phyloP scores from a whole-genome alignment of 129 eudicot species.

The Chrysanthemum lavandulifolium region DNA sequence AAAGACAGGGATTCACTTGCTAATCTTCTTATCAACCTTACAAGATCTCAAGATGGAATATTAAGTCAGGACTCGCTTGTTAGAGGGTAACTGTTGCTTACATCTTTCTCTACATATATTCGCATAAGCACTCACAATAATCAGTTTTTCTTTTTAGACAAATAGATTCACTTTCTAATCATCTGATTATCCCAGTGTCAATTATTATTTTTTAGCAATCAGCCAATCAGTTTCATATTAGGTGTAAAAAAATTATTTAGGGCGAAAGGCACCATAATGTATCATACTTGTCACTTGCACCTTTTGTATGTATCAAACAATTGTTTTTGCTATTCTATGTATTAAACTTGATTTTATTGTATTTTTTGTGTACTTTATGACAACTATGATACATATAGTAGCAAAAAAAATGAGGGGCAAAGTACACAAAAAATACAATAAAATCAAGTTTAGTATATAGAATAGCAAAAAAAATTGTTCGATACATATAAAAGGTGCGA shows the following conservation, averaged over 20 bases:
- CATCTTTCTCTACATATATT: background rate
- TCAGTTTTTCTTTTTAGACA: background rate
- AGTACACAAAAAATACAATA: no score
- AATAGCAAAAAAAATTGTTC: no score
- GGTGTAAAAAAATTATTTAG: background rate
- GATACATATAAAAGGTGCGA: no score
- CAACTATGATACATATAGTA: no score
- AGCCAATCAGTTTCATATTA: background rate
- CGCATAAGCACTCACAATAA: background rate
- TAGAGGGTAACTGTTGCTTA: conserved; percentile 58
- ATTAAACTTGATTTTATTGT: no score
- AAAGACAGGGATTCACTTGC: conserved; percentile 72
- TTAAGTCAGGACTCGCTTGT: conserved; percentile 61
- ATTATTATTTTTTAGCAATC: background rate
- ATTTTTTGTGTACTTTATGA: no score
- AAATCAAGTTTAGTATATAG: no score
- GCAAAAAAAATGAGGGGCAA: no score
- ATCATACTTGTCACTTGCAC: no score
- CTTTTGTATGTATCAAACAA: no score
- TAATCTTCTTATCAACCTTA: conserved; percentile 67
- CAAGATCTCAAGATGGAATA: conserved; percentile 55
- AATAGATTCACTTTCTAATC: background rate
- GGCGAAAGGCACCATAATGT: no score
- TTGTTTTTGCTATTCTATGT: no score
- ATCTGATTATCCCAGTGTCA: background rate